Evolutionary conservation across 495 filamentous ascomycete species (phyloP), one percentile per base, ranked within the genome.

Genomic region (Elasticomyces elasticus): DNA sequence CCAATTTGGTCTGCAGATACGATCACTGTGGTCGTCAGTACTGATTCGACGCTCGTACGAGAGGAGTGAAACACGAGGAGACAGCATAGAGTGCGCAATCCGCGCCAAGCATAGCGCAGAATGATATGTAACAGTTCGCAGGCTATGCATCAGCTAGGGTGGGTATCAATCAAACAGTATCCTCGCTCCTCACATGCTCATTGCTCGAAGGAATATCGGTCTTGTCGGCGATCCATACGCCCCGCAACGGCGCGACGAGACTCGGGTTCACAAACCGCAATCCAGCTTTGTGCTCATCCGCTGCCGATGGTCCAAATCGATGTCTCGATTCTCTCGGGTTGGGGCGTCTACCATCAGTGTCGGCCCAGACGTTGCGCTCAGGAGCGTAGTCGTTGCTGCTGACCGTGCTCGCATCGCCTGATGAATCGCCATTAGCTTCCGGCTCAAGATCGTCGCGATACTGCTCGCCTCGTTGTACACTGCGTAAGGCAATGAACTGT

Each of bases 401-500:
- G 40, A 67, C 63, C 22, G 68, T 61, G 40, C 69, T 65, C 1
- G 5, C 48, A 15, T 51, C 48, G 10, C 68, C 71, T 38, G n/a
- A n/a, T n/a, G n/a, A n/a, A n/a, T 72, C 70, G 13, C 35, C 35
- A n/a, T 17, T 17, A 5, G 5, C 35, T 40, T 40, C 35, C 35
- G 13, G 13, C 12, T 40, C 4, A 31, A 30, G 44, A 43, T 60
- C 31, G 27, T 67, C 67, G 4, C 55, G 27, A 48, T 56, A 64
- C 44, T 61, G 71, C 43, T 75, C 71, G 1, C 81, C 77, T 4
- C 78, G 72, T 58, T 81, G 75, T 51, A 96, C 87, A 61, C 87
- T 94, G 60, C 86, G 76, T 27, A 99, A 71, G 26, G 94, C 88
- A 64, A 97, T 97, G 65, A 90, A 97, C 55, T 82, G 84, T 69